Evolutionary conservation across 2,329 filamentous ascomycete species (phyloP).

Genomic region (Ustilaginoidea virens): DNA sequence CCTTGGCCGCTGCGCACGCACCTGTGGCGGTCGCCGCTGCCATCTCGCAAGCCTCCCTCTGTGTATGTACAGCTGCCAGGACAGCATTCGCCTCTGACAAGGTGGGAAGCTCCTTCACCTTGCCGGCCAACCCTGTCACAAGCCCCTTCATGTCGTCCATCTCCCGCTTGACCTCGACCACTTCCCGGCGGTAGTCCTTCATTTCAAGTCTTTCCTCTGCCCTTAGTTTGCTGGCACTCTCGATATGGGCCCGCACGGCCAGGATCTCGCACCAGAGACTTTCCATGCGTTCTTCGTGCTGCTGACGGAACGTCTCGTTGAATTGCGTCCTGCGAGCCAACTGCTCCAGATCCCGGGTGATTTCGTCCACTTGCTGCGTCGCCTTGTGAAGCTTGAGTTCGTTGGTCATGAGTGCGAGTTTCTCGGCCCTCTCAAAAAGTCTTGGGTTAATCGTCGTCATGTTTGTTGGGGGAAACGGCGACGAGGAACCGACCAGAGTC

Average conservation of each 20-base stretch:
- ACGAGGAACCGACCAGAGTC: constrained; percentile 1
- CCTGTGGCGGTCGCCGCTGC: not conserved
- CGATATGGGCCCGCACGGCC: constrained; percentile 14
- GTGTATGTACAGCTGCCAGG: constrained; percentile 3
- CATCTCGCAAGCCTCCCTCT: constrained; percentile 1
- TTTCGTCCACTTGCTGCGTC: constrained; percentile 11
- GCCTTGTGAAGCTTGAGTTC: constrained; percentile 19
- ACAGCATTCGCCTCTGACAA: constrained; percentile 8
- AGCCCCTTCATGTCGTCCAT: constrained; percentile 10
- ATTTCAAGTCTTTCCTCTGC: constrained; percentile 2
- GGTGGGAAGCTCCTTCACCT: constrained; percentile 11
- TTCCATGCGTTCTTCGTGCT: constrained; percentile 15
- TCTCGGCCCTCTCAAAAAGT: constrained; percentile 14
- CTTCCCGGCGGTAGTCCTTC: constrained; percentile 2
- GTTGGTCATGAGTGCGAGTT: constrained; percentile 21
- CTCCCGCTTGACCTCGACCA: constrained; percentile 7
- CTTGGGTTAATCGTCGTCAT: not conserved
- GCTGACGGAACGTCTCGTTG: constrained; percentile 13
- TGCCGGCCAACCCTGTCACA: constrained; percentile 9
- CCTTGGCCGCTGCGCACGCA: not conserved
- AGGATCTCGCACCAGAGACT: constrained; percentile 16
- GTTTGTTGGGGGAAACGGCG: constrained; percentile 1
- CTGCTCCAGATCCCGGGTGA: constrained; percentile 14
- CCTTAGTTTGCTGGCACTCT: constrained; percentile 2
- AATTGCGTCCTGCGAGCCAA: constrained; percentile 12